These are phyloP conservation scores for Exophiala spinifera DNA, from an alignment of 2,329 filamentous ascomycete genomes.

Conservation along the genomic window DNA sequence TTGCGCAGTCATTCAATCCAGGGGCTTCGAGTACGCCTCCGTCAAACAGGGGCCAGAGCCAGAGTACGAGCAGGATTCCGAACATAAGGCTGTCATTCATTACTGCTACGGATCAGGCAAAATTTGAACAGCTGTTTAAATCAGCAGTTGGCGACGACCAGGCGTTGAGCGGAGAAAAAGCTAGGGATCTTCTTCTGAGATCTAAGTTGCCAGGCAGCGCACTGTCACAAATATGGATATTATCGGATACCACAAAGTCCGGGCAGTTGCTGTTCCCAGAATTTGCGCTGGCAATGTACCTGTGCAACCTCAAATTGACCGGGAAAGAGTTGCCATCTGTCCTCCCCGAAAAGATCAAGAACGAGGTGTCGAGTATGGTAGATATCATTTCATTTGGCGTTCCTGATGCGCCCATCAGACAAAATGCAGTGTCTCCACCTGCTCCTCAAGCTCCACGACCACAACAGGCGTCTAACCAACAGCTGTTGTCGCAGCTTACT, in stretches of 20 bases:
- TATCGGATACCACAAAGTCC: conserved; percentile 93
- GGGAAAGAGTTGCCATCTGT: conserved; percentile 73
- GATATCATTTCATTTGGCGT: conserved; percentile 97
- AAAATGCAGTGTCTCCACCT: conserved; percentile 50
- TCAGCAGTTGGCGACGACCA: conserved; percentile 82
- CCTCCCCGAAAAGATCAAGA: conserved; percentile 83
- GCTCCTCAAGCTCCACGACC: conserved; percentile 64
- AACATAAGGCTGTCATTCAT: conserved; percentile 95
- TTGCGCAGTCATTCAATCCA: conserved; percentile 60
- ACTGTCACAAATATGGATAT: conserved; percentile 88
- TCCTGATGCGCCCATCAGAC: conserved; percentile 60
- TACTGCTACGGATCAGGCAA: conserved; percentile 87
- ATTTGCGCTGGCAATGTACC: conserved; percentile 96
- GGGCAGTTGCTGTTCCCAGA: conserved; percentile 96
- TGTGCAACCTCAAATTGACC: conserved; percentile 90
- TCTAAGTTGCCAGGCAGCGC: conserved; percentile 85
- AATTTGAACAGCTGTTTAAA: conserved; percentile 97
- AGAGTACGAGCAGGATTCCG: conserved; percentile 70
- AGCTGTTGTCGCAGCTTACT: conserved; percentile 57
- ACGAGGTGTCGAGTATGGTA: conserved; percentile 99
- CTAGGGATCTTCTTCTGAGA: conserved; percentile 79
- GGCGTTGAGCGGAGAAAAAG: conserved; percentile 87
- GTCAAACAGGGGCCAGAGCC: conserved; percentile 59
- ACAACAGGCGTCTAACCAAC: conserved; percentile 67
- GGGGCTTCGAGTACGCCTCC: conserved; percentile 51